A percentile compares a stretch with the other conserved stretches of the same genome.
Evolutionary conservation across 768 basidiomycete species (phyloP).

Genomic region (Suillus alpinus): DNA sequence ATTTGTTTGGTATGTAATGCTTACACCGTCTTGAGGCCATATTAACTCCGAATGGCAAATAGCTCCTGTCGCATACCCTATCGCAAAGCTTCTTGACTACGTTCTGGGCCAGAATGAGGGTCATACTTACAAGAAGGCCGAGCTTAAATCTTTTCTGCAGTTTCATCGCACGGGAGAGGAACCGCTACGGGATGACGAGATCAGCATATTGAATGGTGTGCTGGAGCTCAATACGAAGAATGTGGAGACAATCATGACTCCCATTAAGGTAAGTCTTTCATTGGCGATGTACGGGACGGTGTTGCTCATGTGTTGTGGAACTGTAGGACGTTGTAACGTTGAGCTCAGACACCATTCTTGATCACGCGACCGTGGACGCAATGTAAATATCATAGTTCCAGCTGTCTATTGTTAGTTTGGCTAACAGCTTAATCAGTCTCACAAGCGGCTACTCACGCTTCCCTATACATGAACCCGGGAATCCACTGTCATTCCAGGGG

Average conservation of each 20-base stretch:
- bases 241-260: constrained; percentile 80
- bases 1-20: constrained; percentile 40
- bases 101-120: constrained; percentile 74
- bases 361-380: constrained; percentile 74
- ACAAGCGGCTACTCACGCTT: constrained; percentile 90
- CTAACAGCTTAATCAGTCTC: constrained; percentile 39
- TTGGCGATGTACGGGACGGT: constrained; percentile 15
- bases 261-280: constrained; percentile 49
- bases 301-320: background rate
- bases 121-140: constrained; percentile 80
- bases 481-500: constrained; percentile 71
- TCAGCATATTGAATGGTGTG: constrained; percentile 77
- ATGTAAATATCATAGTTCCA: constrained; percentile 44
- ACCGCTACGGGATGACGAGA: constrained; percentile 75
- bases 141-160: constrained; percentile 74
- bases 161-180: constrained; percentile 79
- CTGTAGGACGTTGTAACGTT: constrained; percentile 79
- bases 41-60: background rate
- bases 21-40: background rate
- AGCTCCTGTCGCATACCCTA: constrained; percentile 78
- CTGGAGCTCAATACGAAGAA: constrained; percentile 74
- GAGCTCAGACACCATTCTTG: constrained; percentile 71
- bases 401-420: constrained; percentile 1
- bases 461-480: constrained; percentile 75
- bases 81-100: constrained; percentile 71